Percentiles rank a stretch among this genome's conserved stretches.
Evolutionary conservation across 164 flowering plant genomes (phyloP).

Genomic region (Pachysandra terminalis): DNA sequence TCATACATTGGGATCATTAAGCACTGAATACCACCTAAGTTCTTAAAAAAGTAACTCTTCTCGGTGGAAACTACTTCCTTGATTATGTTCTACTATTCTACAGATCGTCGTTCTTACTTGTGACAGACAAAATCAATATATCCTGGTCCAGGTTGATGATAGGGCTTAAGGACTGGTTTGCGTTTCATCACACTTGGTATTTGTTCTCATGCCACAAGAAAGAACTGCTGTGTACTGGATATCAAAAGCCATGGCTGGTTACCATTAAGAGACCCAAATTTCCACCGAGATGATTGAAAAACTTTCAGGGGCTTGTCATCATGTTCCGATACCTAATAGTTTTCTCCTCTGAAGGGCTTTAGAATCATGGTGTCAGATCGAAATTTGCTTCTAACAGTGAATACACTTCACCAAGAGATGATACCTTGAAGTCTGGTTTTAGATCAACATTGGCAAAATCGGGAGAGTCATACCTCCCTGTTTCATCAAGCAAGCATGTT

Average conservation of each 20-base stretch:
- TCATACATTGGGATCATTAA: too few relatives aligned
- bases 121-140: too few relatives aligned
- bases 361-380: constrained; percentile 41
- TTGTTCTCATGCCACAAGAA: too few relatives aligned
- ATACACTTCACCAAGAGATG: constrained; percentile 57
- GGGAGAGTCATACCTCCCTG: constrained; percentile 62
- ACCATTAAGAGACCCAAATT: neutral
- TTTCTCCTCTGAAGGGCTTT: neutral
- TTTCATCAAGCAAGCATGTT: constrained; percentile 88
- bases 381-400: constrained; percentile 59
- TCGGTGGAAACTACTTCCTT: neutral
- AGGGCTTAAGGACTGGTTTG: neutral
- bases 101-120: neutral
- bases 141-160: neutral
- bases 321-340: neutral
- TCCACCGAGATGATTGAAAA: neutral
- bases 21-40: too few relatives aligned
- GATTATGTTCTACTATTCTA: neutral
- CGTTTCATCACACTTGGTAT: too few relatives aligned
- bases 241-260: too few relatives aligned
- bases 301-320: neutral
- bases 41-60: too few relatives aligned
- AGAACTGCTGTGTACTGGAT: too few relatives aligned
- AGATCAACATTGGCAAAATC: constrained; percentile 41
- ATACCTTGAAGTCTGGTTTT: constrained; percentile 80